Evolutionary conservation across 2,329 filamentous ascomycete species (phyloP).

Genomic region (Arthrocladium fulminans): DNA sequence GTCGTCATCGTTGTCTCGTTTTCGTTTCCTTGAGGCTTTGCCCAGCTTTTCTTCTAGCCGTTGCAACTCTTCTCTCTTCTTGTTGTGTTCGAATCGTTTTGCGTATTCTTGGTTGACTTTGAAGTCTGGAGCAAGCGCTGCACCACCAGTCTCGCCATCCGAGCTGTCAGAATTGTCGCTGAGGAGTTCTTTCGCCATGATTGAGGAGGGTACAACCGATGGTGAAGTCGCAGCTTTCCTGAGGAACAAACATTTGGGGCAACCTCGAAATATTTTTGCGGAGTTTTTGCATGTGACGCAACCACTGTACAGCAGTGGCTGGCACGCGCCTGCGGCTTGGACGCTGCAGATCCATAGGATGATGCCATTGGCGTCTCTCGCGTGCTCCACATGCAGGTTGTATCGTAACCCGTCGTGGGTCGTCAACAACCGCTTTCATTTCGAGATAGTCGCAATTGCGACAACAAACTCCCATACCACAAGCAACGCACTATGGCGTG

Average conservation of each 20-base stretch:
- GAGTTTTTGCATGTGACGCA: not conserved
- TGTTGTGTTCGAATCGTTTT: conserved; percentile 86
- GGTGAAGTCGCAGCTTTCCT: not conserved
- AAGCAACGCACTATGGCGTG: not conserved
- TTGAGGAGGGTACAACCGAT: not conserved
- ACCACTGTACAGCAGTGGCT: no score
- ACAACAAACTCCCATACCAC: not conserved
- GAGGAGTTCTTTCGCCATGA: conserved; percentile 5
- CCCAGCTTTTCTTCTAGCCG: conserved; percentile 75
- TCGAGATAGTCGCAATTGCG: no score
- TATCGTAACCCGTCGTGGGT: no score
- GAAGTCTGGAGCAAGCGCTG: conserved; percentile 40
- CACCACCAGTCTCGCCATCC: conserved; percentile 34
- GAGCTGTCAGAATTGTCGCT: conserved; percentile 26
- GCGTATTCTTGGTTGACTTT: conserved; percentile 90
- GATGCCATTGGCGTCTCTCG: no score
- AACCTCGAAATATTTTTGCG: not conserved
- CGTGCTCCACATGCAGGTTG: no score
- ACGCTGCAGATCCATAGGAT: no score
- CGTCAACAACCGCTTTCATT: no score
- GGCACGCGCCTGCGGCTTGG: no score
- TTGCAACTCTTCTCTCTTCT: conserved; percentile 84
- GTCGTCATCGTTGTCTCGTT: conserved; percentile 33
- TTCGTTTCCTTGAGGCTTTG: conserved; percentile 36
- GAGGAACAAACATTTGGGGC: not conserved